Evolutionary conservation across 129 eudicot species (phyloP), one percentile per base, ranked within the genome.

Genomic region (Tagetes erecta): DNA sequence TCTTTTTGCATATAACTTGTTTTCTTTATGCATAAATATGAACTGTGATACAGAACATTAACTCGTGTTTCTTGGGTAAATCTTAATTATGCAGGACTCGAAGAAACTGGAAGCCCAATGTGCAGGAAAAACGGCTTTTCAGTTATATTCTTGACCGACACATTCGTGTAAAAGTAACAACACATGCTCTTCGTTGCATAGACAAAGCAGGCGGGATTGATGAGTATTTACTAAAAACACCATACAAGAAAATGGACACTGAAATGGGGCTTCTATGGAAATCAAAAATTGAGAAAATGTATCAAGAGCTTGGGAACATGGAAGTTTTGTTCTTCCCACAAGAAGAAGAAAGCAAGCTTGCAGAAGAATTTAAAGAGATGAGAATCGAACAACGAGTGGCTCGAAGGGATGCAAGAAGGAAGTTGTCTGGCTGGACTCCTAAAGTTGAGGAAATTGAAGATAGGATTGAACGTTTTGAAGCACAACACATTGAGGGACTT

Each of bases 151-250:
- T 88, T 9, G 98, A 94, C 62, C 91, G 97, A 35, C 96, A 94
- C 71, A 85, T 94, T 76, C 96, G 91, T 3, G 89, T 90, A 31
- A 87, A 94, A 76, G 98, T 90, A 47, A 84, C 97, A 42, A 90
- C 96, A 27, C 98, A 94, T 35, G 97, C 98, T 3, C 88, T 94
- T 40, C 89, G 97, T 27, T 94, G 98, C 73, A 90, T 94, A 62
- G 98, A 94, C 87, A 91, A 91, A 84, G 99, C 96, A 53, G 99
- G 99, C n/a, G 99, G 99, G 30, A 82, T 95, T 13, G 99, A 91
- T 67, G 99, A 95, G 83, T 95, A 95, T 72, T 64, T 95, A 40
- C 85, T 91, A 30, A 95, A 95, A 75, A 95, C 99, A 49, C 99
- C 97, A 0, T 91, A 95, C 87, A 86, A 87, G 38, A 91, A 91